Evolutionary conservation across 306 rosid genomes (phyloP).

Genomic region (Glycine tomentella): DNA sequence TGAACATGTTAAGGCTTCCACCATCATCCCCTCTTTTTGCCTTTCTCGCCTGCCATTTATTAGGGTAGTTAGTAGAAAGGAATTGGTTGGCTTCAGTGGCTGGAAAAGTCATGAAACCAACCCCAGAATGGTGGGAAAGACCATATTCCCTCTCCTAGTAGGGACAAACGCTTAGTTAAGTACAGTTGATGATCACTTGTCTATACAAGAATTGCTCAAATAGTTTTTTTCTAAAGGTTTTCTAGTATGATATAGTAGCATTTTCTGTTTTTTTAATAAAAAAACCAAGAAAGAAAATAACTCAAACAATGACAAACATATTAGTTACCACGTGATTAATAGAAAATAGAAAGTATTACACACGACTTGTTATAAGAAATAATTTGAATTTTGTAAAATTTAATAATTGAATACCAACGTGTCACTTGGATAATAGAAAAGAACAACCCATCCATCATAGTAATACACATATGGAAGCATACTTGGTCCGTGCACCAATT

Average conservation of each 20-base stretch:
- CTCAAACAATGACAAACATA: neutral
- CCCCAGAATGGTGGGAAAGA: neutral
- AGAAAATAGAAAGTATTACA: neutral
- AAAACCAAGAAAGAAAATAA: no score
- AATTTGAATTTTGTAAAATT: neutral
- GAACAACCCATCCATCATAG: conserved; percentile 10
- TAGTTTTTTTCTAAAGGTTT: no score
- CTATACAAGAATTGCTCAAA: no score
- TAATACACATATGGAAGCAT: neutral
- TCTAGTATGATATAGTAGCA: no score
- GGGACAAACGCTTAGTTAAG: no score
- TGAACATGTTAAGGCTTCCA: conserved; percentile 21
- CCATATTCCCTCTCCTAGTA: no score
- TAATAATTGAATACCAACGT: neutral
- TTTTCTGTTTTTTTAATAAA: no score
- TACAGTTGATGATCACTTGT: no score
- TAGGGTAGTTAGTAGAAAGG: conserved; percentile 49
- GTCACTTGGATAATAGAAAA: neutral
- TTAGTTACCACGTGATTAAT: neutral
- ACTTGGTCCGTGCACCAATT: conserved; percentile 36
- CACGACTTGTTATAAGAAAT: neutral
- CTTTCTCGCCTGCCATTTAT: conserved; percentile 43
- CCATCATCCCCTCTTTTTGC: neutral
- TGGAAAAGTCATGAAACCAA: conserved; percentile 24
- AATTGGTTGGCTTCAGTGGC: conserved; percentile 32